Percentiles rank a stretch among this genome's conserved stretches.
Evolutionary conservation across 805 yeast genomes (phyloP).

Genomic region (Saccharomyces jurei): DNA sequence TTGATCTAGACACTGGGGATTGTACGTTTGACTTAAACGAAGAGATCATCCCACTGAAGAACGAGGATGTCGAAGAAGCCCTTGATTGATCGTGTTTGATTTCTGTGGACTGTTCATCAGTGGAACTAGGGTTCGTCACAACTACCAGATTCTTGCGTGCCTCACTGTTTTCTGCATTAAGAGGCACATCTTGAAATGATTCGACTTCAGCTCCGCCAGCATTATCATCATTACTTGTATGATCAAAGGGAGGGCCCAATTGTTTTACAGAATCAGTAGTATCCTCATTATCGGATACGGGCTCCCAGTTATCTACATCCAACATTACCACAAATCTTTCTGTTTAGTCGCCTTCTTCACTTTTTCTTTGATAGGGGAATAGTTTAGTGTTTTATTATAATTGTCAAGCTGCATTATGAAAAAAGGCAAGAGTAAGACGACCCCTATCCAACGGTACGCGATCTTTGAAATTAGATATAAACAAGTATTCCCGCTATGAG

Average conservation of each 20-base stretch:
- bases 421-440: neutral
- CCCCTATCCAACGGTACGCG: neutral
- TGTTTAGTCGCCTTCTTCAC: neutral
- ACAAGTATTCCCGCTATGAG: neutral
- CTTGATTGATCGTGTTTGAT: neutral
- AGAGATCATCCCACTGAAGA: neutral
- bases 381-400: neutral
- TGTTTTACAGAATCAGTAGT: neutral
- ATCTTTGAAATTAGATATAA: neutral
- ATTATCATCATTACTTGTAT: neutral
- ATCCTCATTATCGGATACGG: slow-evolving; percentile 8
- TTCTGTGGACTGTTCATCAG: neutral
- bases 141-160: neutral
- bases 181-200: neutral
- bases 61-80: neutral
- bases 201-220: neutral
- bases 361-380: neutral
- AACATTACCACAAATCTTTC: neutral
- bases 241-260: neutral
- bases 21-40: neutral
- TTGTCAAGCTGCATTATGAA: neutral
- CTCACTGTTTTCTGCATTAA: slow-evolving; percentile 7
- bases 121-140: neutral
- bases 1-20: slow-evolving; percentile 1
- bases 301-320: slow-evolving; percentile 19